Percentiles rank a stretch among this genome's conserved stretches.
These are phyloP conservation scores for Gloeopeniophorella convolvens DNA, from an alignment of 768 basidiomycete genomes.

Conservation along the genomic window DNA sequence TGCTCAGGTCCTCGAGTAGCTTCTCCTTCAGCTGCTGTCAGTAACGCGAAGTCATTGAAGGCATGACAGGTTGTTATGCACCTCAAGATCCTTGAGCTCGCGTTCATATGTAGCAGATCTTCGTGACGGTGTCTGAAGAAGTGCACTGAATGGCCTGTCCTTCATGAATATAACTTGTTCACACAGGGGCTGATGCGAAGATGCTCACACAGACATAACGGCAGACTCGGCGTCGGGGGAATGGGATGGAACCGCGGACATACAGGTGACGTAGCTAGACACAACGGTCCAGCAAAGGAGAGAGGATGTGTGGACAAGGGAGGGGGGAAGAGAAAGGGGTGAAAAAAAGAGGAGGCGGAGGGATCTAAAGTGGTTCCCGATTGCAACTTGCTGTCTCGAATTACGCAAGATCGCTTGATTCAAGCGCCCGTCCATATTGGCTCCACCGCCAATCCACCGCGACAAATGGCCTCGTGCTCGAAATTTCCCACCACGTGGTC, in stretches of 20 bases:
- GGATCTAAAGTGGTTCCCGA: background rate
- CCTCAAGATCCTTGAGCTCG: slow-evolving; percentile 22
- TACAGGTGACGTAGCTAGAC: background rate
- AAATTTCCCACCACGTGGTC: no score
- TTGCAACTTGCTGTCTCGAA: no score
- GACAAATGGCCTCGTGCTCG: no score
- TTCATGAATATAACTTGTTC: no score
- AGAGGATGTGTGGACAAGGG: background rate
- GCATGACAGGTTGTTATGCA: background rate
- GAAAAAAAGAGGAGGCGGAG: background rate
- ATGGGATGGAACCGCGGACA: background rate
- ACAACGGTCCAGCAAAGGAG: background rate
- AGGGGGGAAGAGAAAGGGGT: background rate
- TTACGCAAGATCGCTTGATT: no score
- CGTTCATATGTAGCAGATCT: slow-evolving; percentile 9
- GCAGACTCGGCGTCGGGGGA: slow-evolving; percentile 2
- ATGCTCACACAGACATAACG: background rate
- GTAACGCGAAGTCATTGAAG: background rate
- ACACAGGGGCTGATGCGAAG: background rate
- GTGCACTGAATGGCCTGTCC: background rate
- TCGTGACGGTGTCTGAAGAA: background rate
- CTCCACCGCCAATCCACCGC: no score
- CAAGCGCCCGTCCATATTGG: no score
- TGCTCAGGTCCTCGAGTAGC: slow-evolving; percentile 64
- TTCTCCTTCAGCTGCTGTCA: slow-evolving; percentile 38